A percentile compares a stretch with the other conserved stretches of the same genome.
These are phyloP conservation scores for Paraglomus occultum DNA, from an alignment of 192 early-diverging fungal genomes.

Conservation along the genomic window DNA sequence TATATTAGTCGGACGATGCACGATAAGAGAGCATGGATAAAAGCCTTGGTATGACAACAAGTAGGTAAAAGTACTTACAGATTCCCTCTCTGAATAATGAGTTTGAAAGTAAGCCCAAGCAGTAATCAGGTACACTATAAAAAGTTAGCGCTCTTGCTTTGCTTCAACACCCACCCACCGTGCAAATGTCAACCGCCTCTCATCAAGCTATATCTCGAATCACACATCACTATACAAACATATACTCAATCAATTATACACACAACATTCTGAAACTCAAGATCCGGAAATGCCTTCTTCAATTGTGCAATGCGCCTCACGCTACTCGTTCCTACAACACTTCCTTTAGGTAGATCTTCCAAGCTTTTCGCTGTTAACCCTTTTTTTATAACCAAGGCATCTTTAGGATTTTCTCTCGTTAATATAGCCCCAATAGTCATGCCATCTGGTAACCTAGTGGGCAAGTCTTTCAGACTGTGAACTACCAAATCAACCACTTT, in stretches of 20 bases:
- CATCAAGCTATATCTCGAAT: not conserved
- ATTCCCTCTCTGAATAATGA: constrained; percentile 33
- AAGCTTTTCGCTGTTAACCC: constrained; percentile 45
- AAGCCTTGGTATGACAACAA: constrained; percentile 9
- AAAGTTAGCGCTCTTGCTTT: too few species aligned
- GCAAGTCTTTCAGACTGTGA: constrained; percentile 94
- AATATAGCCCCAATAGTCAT: constrained; percentile 82
- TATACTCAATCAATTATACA: constrained; percentile 28
- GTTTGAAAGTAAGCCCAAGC: too few species aligned
- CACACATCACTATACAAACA: not conserved
- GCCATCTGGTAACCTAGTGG: constrained; percentile 76
- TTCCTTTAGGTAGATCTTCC: constrained; percentile 64
- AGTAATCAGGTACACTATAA: too few species aligned
- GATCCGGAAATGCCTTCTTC: constrained; percentile 67
- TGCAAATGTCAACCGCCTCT: too few species aligned
- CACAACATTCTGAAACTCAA: constrained; percentile 79
- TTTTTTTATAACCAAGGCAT: constrained; percentile 75
- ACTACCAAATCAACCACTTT: constrained; percentile 80
- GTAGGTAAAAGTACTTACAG: constrained; percentile 35
- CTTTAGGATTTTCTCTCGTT: constrained; percentile 87
- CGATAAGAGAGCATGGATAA: constrained; percentile 13
- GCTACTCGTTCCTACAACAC: constrained; percentile 85
- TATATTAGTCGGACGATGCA: not conserved
- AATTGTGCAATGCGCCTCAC: constrained; percentile 88
- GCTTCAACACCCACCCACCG: too few species aligned